Evolutionary conservation across 768 basidiomycete species (phyloP).

Genomic region (Antrodiella citrinella): DNA sequence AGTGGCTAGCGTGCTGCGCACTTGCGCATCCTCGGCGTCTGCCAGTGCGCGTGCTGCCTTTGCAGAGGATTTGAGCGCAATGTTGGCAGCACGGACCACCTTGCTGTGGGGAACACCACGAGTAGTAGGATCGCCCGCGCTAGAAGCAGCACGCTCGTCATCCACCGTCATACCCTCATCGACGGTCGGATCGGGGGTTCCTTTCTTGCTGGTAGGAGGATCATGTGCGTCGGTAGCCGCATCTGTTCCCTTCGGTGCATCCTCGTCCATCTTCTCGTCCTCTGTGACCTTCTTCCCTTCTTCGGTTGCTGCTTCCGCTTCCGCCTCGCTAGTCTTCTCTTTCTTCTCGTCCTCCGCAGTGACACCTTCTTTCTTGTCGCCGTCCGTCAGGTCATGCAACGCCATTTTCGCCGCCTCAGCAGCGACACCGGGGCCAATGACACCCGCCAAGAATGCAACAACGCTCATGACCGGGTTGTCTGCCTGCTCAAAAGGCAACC

Average conservation of each 20-base stretch:
- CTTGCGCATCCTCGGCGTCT: constrained; percentile 72
- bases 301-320: constrained; percentile 23
- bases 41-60: constrained; percentile 78
- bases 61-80: constrained; percentile 86
- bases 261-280: constrained; percentile 34
- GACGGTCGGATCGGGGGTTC: constrained; percentile 7
- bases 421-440: constrained; percentile 83
- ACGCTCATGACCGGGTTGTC: constrained; percentile 99
- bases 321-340: constrained; percentile 24
- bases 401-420: constrained; percentile 92
- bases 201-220: constrained; percentile 11
- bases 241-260: constrained; percentile 26
- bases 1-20: constrained; percentile 68
- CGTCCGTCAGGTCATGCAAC: constrained; percentile 70
- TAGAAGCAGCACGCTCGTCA: constrained; percentile 19
- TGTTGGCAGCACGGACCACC: constrained; percentile 71
- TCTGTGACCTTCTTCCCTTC: constrained; percentile 28
- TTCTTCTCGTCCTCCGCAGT: constrained; percentile 28
- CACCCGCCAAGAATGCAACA: constrained; percentile 92
- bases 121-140: constrained; percentile 23
- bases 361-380: constrained; percentile 26
- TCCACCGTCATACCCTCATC: constrained; percentile 44
- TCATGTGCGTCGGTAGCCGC: constrained; percentile 10
- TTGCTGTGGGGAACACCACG: constrained; percentile 59
- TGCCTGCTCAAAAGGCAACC: constrained; percentile 86